Base-by-base conservation (phyloP, 768 basidiomycete genomes). In the Kwoniella europaea region DNA sequence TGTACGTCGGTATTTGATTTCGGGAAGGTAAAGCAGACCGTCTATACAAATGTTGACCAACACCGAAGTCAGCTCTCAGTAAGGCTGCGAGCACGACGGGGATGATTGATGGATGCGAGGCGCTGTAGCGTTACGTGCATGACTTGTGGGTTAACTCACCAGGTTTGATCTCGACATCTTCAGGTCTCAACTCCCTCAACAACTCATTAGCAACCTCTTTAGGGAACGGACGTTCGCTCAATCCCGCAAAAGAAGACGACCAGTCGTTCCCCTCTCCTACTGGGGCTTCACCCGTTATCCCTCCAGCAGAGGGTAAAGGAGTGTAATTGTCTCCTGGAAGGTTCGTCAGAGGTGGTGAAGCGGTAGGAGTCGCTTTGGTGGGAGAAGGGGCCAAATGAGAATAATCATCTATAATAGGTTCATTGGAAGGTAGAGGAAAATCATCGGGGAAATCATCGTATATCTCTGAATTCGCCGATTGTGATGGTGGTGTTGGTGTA, bases 1-100 rank as follows among this genome's bases (percentile, higher is more conserved):
- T 43, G 93, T 89, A 24, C 96, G 88, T 18, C 96, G 88, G 79
- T 98, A 98, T 81, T 97, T 96, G 78, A 98, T 98, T 84, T 98
- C 96, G 20, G 96, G 96, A 7, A 98, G 89, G 84, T 98, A 98
- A 12, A 97, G 85, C 53, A 98, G 86, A 4, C 96, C 96, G 75
- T 98, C 96, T 96, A 73, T 10, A 18, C 63, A 27, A 20, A 3
- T 22, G n/a, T 27, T 18, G 2, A 12, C 1, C 12, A 7, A 56
- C 46, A n/a, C 10, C 9, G 18, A 29, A 15, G 1, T 12, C 22
- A 27, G 6, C 35, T 35, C 6, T 35, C 6, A 1, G 35, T 35
- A 4, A 35, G 5, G 0, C 7, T 0, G 1, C 5, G 5, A 35
- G 35, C 35, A 35, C 7, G 7, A 35, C 6, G 7, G 7, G 35